A percentile compares a stretch with the other conserved stretches of the same genome.
Evolutionary conservation across 352 stramenopile genomes (phyloP).

Genomic region (Globisporangium yorkense): DNA sequence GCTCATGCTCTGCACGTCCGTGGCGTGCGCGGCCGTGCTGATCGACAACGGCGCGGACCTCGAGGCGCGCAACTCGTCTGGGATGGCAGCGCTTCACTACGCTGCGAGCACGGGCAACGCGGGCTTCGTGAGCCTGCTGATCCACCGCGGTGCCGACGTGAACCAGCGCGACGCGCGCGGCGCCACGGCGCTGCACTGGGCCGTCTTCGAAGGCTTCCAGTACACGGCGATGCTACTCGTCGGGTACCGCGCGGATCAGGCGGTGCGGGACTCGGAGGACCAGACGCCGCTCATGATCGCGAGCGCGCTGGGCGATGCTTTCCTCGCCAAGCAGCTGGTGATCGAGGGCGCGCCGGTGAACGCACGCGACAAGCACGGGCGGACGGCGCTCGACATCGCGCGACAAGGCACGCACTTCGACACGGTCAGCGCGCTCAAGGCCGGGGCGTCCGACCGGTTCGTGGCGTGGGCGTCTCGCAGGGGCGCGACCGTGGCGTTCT

Average conservation of each 20-base stretch:
- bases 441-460: constrained; percentile 57
- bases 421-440: constrained; percentile 57
- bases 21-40: constrained; percentile 48
- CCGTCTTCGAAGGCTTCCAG: constrained; percentile 82
- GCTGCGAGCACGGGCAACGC: constrained; percentile 74
- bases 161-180: constrained; percentile 64
- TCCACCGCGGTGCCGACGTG: constrained; percentile 55
- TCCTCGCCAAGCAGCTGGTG: constrained; percentile 79
- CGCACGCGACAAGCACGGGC: constrained; percentile 59
- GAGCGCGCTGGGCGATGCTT: constrained; percentile 67
- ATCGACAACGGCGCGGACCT: constrained; percentile 52
- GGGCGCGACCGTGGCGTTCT: constrained; percentile 64
- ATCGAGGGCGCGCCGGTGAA: constrained; percentile 67
- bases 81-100: constrained; percentile 80
- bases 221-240: constrained; percentile 73
- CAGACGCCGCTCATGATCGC: constrained; percentile 84
- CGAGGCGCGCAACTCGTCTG: constrained; percentile 55
- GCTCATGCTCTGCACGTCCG: constrained; percentile 72
- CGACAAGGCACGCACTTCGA: constrained; percentile 63
- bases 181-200: constrained; percentile 74
- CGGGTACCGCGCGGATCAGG: constrained; percentile 36
- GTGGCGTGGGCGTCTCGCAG: constrained; percentile 57
- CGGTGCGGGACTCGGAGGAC: constrained; percentile 55
- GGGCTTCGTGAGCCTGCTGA: constrained; percentile 59
- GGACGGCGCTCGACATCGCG: constrained; percentile 71